Base-by-base conservation (phyloP, 768 basidiomycete genomes). In the Lactifluus piperatus region DNA sequence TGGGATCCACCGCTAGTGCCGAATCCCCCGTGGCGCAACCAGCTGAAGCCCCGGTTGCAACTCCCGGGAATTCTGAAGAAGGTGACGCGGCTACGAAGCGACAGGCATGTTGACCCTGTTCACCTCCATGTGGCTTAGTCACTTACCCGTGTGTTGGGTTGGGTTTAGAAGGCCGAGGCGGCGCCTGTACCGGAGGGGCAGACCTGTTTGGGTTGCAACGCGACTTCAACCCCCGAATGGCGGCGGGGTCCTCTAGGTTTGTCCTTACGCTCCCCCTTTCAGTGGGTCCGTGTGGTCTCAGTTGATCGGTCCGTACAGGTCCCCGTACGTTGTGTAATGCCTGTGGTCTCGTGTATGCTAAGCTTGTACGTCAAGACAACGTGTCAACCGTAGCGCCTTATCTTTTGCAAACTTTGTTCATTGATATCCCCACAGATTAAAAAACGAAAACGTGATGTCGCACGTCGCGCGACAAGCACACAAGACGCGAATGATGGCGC, bases 161-260 rank as follows among this genome's bases (percentile, higher is more conserved):
- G 57, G 11, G 34, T 37, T 36, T 68, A 72, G 72, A 75, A 68
- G 61, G 64, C 68, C 24, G 81, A 81, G 13, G 76, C 74, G 14
- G 76, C 74, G 51, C 73, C 73, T 54, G 72, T 71, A 57, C 74
- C 75, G 61, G 85, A 86, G 56, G 81, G 81, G 16, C 89, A 91
- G 69, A 86, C 79, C 26, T 92, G 89, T 72, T 76, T 89, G 32
- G 90, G 88, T 32, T 92, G 89, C 73, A 79, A 74, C 66, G 89
- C 88, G 62, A 92, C 90, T 16, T 85, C 88, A 56, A 92, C 89
- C 63, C 89, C 89, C 6, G 89, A 92, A 75, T 92, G 90, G 89
- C 77, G 89, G 55, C 75, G 90, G 62, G 89, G 89, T 1, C 89
- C 89, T 14, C 71, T 91, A 74, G 89, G 88, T 90, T 68, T 70